Conservation (phyloP, 371 early-diverging fungal species). For the Lichtheimia corymbifera region DNA sequence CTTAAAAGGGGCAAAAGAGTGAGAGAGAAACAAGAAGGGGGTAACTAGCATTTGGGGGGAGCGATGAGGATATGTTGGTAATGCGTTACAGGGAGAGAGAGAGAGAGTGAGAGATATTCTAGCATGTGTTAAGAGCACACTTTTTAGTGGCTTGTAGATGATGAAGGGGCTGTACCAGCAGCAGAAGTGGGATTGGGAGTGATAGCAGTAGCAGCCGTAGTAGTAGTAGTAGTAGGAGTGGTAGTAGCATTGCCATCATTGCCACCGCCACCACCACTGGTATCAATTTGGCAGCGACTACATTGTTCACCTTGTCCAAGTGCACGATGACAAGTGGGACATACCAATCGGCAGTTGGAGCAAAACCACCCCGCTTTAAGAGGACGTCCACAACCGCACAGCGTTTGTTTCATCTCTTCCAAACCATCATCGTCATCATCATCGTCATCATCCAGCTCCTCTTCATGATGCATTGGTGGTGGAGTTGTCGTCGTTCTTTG, state of each 20-base stretch:
- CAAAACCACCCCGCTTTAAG: conserved; percentile 21
- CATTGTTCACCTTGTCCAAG: conserved; percentile 13
- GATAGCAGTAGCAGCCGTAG: neutral
- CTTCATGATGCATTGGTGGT: too few species aligned
- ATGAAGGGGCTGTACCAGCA: neutral
- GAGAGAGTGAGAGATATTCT: neutral
- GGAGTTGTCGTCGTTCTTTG: too few species aligned
- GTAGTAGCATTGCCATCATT: conserved; percentile 2
- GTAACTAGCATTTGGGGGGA: too few species aligned
- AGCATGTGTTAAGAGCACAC: neutral
- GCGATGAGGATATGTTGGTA: too few species aligned
- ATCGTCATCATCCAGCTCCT: too few species aligned
- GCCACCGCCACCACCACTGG: neutral
- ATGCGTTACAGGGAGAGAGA: too few species aligned
- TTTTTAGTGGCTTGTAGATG: too few species aligned
- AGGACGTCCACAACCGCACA: conserved; percentile 20
- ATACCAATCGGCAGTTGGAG: conserved; percentile 12
- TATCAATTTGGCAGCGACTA: conserved; percentile 16
- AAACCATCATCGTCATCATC: too few species aligned
- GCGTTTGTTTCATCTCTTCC: neutral
- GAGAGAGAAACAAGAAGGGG: too few species aligned
- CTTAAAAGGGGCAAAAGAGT: too few species aligned
- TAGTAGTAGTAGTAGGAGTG: neutral
- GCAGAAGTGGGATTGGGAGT: neutral
- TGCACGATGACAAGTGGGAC: conserved; percentile 19